A percentile compares a stretch with the other conserved stretches of the same genome.
Evolutionary conservation across 306 rosid species (phyloP).

Genomic region (cucumber (Cucumis sativus)): DNA sequence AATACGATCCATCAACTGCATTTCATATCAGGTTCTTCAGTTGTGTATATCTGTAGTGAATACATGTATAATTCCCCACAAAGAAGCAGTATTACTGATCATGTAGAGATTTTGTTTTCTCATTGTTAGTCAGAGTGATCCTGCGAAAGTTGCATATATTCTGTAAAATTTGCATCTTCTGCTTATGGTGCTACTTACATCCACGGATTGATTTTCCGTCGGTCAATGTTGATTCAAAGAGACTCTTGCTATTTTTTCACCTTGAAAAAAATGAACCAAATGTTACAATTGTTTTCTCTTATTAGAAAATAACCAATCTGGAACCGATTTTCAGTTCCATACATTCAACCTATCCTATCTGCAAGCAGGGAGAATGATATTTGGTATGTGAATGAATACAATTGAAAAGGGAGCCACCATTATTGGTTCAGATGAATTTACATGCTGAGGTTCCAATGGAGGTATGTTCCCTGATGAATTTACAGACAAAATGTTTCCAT

Average conservation of each 20-base stretch:
- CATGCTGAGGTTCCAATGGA: conserved; percentile 40
- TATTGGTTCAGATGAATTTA: conserved; percentile 46
- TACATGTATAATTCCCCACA: conserved; percentile 12
- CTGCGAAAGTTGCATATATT: not conserved
- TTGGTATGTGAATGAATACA: conserved; percentile 77
- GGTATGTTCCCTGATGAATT: conserved; percentile 67
- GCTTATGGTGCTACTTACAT: not conserved
- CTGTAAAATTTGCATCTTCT: not conserved
- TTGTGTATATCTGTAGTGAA: conserved; percentile 3
- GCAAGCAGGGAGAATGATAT: conserved; percentile 45
- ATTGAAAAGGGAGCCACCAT: conserved; percentile 56
- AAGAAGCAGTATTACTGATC: not conserved
- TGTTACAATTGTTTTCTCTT: not conserved
- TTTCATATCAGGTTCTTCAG: conserved; percentile 1
- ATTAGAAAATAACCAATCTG: not conserved
- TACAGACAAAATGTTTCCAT: conserved; percentile 50
- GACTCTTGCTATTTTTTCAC: not conserved
- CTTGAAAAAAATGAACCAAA: not conserved
- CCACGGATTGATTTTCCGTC: not conserved
- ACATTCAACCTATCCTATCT: not conserved
- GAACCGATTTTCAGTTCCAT: conserved; percentile 10
- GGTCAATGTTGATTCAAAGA: not conserved
- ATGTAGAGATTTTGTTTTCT: not conserved
- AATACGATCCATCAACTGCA: not conserved
- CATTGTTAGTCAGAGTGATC: not conserved